Evolutionary conservation across 2,329 filamentous ascomycete species (phyloP).

Genomic region (Alternaria panax): DNA sequence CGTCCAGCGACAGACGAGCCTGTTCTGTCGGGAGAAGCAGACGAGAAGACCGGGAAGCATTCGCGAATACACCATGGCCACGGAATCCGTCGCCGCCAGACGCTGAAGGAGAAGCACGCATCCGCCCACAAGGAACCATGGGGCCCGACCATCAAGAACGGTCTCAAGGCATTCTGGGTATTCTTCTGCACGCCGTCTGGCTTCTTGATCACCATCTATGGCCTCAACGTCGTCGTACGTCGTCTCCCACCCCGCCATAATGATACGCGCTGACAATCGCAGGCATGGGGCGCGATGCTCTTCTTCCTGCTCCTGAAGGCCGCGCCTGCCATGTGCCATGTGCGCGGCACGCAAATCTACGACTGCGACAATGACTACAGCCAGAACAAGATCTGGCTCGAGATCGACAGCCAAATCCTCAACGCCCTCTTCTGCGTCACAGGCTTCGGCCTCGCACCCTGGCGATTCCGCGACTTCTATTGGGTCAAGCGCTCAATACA

Average conservation of each 20-base stretch:
- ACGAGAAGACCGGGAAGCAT: background rate
- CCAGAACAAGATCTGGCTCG: constrained; percentile 80
- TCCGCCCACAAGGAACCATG: constrained; percentile 48
- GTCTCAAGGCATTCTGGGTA: constrained; percentile 68
- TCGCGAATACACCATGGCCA: background rate
- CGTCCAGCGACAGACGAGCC: background rate
- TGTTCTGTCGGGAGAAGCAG: background rate
- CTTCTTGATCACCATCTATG: constrained; percentile 78
- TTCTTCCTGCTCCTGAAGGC: constrained; percentile 82
- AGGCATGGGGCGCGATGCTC: constrained; percentile 87
- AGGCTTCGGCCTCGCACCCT: constrained; percentile 82
- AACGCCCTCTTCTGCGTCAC: constrained; percentile 88
- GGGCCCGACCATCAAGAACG: constrained; percentile 65
- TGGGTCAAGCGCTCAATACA: constrained; percentile 67
- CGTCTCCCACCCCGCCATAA: fast-evolving
- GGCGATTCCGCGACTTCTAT: constrained; percentile 82
- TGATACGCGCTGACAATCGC: background rate
- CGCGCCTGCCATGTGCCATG: constrained; percentile 73
- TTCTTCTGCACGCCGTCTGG: constrained; percentile 78
- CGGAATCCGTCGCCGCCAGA: background rate
- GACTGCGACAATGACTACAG: constrained; percentile 76
- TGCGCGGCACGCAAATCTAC: constrained; percentile 36
- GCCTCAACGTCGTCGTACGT: constrained; percentile 72
- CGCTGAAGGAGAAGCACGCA: constrained; percentile 33
- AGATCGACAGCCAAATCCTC: constrained; percentile 82